Conservation (phyloP, 2,329 filamentous ascomycete genomes). For the Truncatella angustata region DNA sequence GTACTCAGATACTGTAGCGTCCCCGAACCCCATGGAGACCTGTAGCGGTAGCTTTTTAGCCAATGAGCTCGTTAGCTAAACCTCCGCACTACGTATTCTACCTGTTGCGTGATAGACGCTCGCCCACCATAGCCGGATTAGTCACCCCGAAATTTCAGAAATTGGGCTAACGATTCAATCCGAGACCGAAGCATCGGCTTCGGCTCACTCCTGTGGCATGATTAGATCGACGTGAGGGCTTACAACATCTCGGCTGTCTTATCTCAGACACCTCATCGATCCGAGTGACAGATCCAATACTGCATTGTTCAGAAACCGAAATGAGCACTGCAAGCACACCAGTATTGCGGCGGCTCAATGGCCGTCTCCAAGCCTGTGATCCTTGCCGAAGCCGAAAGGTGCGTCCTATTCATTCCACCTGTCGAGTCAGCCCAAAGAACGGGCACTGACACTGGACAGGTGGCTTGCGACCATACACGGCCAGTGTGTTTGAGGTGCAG, state of each 20-base stretch:
- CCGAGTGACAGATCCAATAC: no score
- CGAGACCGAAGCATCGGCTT: not conserved
- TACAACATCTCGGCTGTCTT: no score
- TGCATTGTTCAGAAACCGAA: no score
- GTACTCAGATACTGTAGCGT: no score
- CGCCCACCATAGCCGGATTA: not conserved
- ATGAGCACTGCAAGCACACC: not conserved
- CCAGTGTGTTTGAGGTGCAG: conserved; percentile 38
- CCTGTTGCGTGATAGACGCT: not conserved
- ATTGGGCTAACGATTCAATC: not conserved
- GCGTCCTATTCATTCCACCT: not conserved
- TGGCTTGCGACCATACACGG: conserved; percentile 41
- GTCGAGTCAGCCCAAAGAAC: no score
- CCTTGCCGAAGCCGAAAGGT: conserved; percentile 12
- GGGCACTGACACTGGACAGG: conserved; percentile 18
- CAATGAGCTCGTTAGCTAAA: no score
- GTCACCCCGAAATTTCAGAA: not conserved
- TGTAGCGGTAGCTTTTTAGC: no score
- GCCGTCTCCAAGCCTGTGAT: conserved; percentile 13
- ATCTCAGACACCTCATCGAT: no score
- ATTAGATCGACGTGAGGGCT: not conserved
- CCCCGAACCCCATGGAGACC: no score
- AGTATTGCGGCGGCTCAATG: conserved; percentile 9
- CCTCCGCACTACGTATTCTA: no score
- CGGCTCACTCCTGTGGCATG: no score